A percentile compares a stretch with the other conserved stretches of the same genome.
Conservation (phyloP, 805 yeast species). For the Naumovozyma castellii region DNA sequence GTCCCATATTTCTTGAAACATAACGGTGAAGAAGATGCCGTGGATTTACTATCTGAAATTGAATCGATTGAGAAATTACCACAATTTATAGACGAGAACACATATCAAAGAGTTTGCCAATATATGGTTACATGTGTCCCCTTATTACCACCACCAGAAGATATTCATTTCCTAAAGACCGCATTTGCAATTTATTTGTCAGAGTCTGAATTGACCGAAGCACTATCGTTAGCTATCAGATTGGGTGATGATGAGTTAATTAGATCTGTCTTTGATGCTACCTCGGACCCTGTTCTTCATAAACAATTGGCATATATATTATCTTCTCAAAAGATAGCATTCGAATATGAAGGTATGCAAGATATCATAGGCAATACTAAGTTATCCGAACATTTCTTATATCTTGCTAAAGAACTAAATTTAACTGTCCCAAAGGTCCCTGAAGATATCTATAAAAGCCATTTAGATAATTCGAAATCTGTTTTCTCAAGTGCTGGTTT, state of each 20-base stretch:
- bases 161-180: constrained; percentile 71
- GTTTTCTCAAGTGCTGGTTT: constrained; percentile 43
- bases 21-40: constrained; percentile 98
- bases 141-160: constrained; percentile 90
- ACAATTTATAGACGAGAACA: constrained; percentile 72
- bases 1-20: constrained; percentile 87
- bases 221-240: constrained; percentile 79
- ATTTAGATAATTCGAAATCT: constrained; percentile 62
- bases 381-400: constrained; percentile 67
- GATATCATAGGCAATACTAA: constrained; percentile 75
- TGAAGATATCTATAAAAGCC: constrained; percentile 87
- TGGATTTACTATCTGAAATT: constrained; percentile 81
- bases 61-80: constrained; percentile 79
- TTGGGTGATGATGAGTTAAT: constrained; percentile 75
- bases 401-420: constrained; percentile 79
- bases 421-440: constrained; percentile 85
- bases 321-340: constrained; percentile 77
- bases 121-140: constrained; percentile 97
- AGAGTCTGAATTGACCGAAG: constrained; percentile 77
- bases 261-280: constrained; percentile 70
- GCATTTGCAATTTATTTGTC: constrained; percentile 78
- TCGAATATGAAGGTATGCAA: constrained; percentile 66
- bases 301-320: constrained; percentile 87
- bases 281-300: constrained; percentile 63
- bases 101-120: constrained; percentile 81